Evolutionary conservation across 2,329 filamentous ascomycete species (phyloP), one percentile per base, ranked within the genome.

Genomic region (Botrytis porri): DNA sequence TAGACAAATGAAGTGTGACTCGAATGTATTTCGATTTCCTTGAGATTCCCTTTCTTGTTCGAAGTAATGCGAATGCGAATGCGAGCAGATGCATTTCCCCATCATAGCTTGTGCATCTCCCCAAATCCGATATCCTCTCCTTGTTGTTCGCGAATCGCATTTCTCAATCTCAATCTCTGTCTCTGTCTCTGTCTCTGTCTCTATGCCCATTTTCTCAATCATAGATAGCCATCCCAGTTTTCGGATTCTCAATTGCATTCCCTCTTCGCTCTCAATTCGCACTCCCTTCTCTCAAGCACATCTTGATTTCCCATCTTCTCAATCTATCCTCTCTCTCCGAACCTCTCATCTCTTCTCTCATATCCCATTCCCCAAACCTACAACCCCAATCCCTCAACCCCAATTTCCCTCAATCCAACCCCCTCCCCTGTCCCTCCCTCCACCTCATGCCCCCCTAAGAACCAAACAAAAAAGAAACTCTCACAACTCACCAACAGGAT

Each of bases 401-500:
- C n/a, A n/a, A n/a, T n/a, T n/a, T n/a, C n/a, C n/a, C n/a, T n/a
- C n/a, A n/a, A n/a, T n/a, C n/a, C n/a, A n/a, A n/a, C n/a, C n/a
- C n/a, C n/a, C n/a, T 59, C 51, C n/a, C 8, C n/a, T n/a, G 73
- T 37, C 12, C 32, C 12, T 54, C 59, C 51, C 16, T 18, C 10
- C 10, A 25, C 57, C 8, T 16, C 37, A 41, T 20, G 45, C 39
- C 39, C 20, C 35, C 37, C 37, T 8, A 12, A 39, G 39, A 37
- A 51, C 18, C 0, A 32, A 51, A 62, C 41, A 16, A 45, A 72
- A 69, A n/a, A 18, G 39, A 73, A 29, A 37, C 1, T n/a, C 12
- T 22, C 20, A 37, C 25, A 71, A 78, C 77, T 25, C 77, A 97
- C 93, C 92, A 77, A 99, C 95, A 60, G 96, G 96, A 82, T 99